Evolutionary conservation across 345 rosid genomes (phyloP).

Genomic region (Odontarrhena argentea): DNA sequence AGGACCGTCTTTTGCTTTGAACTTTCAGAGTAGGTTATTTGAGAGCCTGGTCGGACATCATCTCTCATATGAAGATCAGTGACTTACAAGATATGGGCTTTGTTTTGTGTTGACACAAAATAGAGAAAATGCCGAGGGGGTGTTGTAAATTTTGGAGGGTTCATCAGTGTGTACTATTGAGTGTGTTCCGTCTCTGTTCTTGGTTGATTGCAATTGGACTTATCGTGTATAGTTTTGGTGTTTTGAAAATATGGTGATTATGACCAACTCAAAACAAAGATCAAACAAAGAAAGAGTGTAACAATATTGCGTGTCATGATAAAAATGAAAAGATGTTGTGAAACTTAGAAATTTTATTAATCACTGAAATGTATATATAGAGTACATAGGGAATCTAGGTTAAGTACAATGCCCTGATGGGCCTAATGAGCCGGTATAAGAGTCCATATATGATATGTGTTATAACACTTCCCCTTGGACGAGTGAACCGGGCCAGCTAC

Average conservation of each 20-base stretch:
- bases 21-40: conserved; percentile 17
- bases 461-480: too few relatives aligned
- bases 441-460: too few relatives aligned
- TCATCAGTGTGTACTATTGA: conserved; percentile 2
- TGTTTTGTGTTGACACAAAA: conserved; percentile 5
- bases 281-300: conserved; percentile 2
- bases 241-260: neutral
- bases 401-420: too few relatives aligned
- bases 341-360: too few relatives aligned
- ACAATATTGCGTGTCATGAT: neutral
- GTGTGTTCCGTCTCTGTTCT: neutral
- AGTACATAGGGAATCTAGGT: too few relatives aligned
- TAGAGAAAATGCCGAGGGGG: conserved; percentile 9
- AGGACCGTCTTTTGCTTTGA: neutral
- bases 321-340: too few relatives aligned
- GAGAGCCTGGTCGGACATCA: conserved; percentile 7
- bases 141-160: neutral
- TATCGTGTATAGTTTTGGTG: neutral
- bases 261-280: neutral
- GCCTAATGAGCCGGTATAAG: too few relatives aligned
- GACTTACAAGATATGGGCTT: conserved; percentile 3
- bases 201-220: conserved; percentile 3
- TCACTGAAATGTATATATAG: too few relatives aligned
- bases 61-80: conserved; percentile 21
- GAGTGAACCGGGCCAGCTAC: too few relatives aligned